These are phyloP conservation scores for Colletotrichum godetiae DNA, from an alignment of 2,329 filamentous ascomycete genomes.

Conservation along the genomic window DNA sequence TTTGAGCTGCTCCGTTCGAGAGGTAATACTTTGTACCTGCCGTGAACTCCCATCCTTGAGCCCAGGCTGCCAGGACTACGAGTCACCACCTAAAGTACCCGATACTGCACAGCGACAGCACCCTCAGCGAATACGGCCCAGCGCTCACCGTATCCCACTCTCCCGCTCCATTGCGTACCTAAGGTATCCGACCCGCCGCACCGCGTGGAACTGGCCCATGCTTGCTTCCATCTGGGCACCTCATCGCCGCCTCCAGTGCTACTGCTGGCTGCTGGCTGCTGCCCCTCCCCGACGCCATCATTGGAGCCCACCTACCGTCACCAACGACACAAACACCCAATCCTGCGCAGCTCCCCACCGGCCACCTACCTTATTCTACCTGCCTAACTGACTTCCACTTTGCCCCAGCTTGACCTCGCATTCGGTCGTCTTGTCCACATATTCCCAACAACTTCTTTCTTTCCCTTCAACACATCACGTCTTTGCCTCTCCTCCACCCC, in stretches of 20 bases:
- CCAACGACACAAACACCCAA: conserved; percentile 25
- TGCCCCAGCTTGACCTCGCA: conserved; percentile 10
- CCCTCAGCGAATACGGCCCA: background rate
- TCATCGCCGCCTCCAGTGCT: background rate
- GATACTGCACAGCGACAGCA: background rate
- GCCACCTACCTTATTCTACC: conserved; percentile 13
- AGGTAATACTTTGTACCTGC: background rate
- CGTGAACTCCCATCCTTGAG: background rate
- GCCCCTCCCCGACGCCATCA: conserved; percentile 28
- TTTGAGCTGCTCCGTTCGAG: background rate
- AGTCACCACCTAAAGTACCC: background rate
- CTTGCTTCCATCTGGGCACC: background rate
- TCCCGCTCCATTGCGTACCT: too few relatives aligned
- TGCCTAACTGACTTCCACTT: conserved; percentile 8
- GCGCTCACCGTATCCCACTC: background rate
- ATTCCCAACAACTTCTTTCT: conserved; percentile 19
- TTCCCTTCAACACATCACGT: background rate
- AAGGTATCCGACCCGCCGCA: too few relatives aligned
- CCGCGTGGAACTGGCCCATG: background rate
- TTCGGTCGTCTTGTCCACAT: conserved; percentile 6
- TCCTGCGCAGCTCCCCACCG: conserved; percentile 22
- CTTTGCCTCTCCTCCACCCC: background rate
- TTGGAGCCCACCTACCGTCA: conserved; percentile 22
- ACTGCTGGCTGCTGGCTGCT: background rate
- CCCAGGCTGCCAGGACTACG: background rate